Conservation (phyloP, 2,329 filamentous ascomycete genomes). For the Graphilbum ipis-grandicollis region DNA sequence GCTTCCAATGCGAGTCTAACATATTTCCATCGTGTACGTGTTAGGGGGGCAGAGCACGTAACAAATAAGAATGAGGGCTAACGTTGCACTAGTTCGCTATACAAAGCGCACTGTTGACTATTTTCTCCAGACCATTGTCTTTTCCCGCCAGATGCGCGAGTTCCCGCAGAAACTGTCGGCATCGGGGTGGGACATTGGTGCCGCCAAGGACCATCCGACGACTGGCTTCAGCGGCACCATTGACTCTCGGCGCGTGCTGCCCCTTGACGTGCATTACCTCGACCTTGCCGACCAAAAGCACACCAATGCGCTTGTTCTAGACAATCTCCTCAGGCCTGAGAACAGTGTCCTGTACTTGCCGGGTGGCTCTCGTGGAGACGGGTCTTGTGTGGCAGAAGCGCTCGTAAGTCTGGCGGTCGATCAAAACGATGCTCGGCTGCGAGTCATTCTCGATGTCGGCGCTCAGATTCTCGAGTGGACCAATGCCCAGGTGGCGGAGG, state of each 20-base stretch:
- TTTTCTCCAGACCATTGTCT: constrained; percentile 40
- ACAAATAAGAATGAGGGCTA: too few relatives aligned
- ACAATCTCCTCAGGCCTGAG: constrained; percentile 34
- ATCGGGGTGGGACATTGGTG: constrained; percentile 50
- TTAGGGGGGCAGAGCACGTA: too few relatives aligned
- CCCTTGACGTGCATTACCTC: constrained; percentile 34
- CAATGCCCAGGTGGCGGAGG: constrained; percentile 33
- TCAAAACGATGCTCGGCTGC: too few relatives aligned
- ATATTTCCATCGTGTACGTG: constrained; percentile 26
- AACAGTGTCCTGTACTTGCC: constrained; percentile 23
- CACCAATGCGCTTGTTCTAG: constrained; percentile 51
- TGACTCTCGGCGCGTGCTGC: constrained; percentile 41
- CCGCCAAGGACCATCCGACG: constrained; percentile 25
- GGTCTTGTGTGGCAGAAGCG: neutral
- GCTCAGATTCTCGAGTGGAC: constrained; percentile 49
- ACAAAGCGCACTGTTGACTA: constrained; percentile 43
- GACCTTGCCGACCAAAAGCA: constrained; percentile 37
- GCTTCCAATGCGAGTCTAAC: constrained; percentile 29
- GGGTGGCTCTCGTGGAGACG: too few relatives aligned
- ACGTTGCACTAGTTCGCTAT: constrained; percentile 31
- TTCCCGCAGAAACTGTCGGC: constrained; percentile 46
- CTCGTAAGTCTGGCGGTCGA: constrained; percentile 18
- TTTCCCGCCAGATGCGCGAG: constrained; percentile 42
- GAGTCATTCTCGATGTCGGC: constrained; percentile 54
- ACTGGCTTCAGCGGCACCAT: constrained; percentile 58